phyloP scores from a whole-genome alignment of 495 filamentous ascomycete species.

The Lineolata rhizophorae region DNA sequence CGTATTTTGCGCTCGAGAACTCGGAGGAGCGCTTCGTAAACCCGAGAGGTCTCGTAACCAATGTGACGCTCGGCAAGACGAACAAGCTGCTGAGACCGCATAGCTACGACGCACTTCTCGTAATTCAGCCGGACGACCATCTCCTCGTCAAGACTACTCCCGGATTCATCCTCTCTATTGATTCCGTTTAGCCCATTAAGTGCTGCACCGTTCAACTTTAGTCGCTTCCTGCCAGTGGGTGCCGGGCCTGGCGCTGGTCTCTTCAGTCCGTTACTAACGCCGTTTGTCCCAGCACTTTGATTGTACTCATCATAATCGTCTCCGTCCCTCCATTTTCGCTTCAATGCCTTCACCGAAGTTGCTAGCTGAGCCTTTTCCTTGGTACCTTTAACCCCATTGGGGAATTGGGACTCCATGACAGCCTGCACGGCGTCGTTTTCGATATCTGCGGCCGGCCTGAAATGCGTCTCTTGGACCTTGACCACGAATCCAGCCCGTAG shows the following conservation, averaged over 20 bases:
- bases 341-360: constrained; percentile 31
- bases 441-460: constrained; percentile 30
- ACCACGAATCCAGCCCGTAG: constrained; percentile 27
- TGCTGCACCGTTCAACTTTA: too few relatives aligned
- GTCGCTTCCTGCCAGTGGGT: too few relatives aligned
- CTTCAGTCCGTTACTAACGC: too few relatives aligned
- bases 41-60: constrained; percentile 40
- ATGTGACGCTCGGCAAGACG: constrained; percentile 33
- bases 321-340: constrained; percentile 28
- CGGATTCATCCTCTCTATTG: too few relatives aligned
- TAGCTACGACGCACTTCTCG: constrained; percentile 57
- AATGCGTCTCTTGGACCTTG: constrained; percentile 25
- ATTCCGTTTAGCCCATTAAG: too few relatives aligned
- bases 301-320: constrained; percentile 25
- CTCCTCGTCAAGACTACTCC: too few relatives aligned
- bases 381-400: constrained; percentile 11
- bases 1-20: constrained; percentile 42
- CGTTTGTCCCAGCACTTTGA: too few relatives aligned
- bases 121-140: constrained; percentile 64
- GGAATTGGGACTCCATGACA: constrained; percentile 17
- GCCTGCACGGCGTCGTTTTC: constrained; percentile 23
- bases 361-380: constrained; percentile 13
- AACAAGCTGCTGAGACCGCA: constrained; percentile 59
- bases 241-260: too few relatives aligned
- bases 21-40: constrained; percentile 54